Percentiles rank a stretch among this genome's conserved stretches.
Evolutionary conservation across 1,284 basidiomycete genomes (phyloP).

Genomic region (Cryptococcus sp.): DNA sequence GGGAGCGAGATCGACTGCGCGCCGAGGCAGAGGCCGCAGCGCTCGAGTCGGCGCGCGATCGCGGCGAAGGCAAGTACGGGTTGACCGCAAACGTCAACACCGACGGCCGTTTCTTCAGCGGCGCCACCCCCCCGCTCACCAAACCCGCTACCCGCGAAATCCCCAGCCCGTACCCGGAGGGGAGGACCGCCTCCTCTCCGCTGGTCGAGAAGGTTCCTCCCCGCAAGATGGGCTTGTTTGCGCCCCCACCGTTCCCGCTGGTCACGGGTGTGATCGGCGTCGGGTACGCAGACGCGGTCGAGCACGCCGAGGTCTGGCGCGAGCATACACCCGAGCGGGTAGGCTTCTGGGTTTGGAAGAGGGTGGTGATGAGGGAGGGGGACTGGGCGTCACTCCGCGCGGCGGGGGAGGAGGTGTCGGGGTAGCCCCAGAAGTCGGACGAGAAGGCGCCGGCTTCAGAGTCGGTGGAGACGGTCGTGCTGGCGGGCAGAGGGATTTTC

Average conservation of each 20-base stretch:
- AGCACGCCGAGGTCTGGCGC: neutral
- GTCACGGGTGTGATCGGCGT: conserved; percentile 2
- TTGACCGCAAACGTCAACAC: conserved; percentile 16
- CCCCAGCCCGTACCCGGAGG: conserved; percentile 8
- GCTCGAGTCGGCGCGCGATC: neutral
- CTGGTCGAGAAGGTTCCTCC: conserved; percentile 15
- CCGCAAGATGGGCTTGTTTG: conserved; percentile 11
- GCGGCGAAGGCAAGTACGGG: conserved; percentile 2
- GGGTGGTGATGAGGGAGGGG: conserved; percentile 12
- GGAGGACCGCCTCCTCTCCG: conserved; percentile 8
- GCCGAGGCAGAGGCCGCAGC: neutral
- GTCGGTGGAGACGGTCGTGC: conserved; percentile 14
- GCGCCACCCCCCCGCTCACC: neutral
- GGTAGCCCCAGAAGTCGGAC: conserved; percentile 9
- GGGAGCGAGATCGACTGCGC: neutral
- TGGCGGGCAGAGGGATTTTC: conserved; percentile 9
- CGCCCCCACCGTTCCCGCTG: neutral
- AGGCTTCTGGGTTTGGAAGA: conserved; percentile 8
- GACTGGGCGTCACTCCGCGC: conserved; percentile 11
- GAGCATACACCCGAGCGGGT: neutral
- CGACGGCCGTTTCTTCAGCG: conserved; percentile 12
- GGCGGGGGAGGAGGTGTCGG: neutral
- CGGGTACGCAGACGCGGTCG: neutral
- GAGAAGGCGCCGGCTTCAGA: conserved; percentile 14
- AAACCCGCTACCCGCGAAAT: conserved; percentile 1